These are phyloP conservation scores for Cinnamomum micranthum DNA, from an alignment of 164 flowering plant species.

Conservation along the genomic window DNA sequence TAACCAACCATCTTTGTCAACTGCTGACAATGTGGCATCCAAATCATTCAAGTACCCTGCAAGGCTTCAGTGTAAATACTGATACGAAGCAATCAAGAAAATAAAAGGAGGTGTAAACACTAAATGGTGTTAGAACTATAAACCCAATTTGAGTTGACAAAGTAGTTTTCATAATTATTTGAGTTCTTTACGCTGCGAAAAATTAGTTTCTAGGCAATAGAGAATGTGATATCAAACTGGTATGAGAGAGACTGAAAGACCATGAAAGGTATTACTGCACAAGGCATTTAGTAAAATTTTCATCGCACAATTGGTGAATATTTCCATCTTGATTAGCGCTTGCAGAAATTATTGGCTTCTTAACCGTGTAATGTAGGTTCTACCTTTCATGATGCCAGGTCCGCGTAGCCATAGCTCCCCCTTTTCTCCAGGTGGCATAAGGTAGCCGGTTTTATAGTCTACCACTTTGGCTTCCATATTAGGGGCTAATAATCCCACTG, in stretches of 20 bases:
- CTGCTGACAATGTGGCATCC: conserved; percentile 42
- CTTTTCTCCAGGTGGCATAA: conserved; percentile 51
- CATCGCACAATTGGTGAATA: no score
- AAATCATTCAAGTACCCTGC: conserved; percentile 66
- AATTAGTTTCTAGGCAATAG: no score
- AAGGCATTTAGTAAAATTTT: no score
- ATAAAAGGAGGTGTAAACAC: neutral
- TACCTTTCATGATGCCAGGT: conserved; percentile 81
- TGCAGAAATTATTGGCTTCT: no score
- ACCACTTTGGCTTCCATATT: conserved; percentile 75
- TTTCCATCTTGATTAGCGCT: no score
- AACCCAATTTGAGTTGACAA: no score
- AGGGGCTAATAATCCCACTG: conserved; percentile 76
- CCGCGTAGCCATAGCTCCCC: conserved; percentile 80
- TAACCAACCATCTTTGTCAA: conserved; percentile 73
- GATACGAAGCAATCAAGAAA: neutral
- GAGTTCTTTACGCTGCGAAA: no score
- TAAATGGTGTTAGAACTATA: neutral
- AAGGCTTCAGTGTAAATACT: conserved; percentile 8
- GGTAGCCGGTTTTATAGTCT: conserved; percentile 40
- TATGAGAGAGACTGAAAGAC: no score
- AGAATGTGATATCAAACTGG: no score
- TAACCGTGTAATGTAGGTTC: neutral
- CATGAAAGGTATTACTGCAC: no score
- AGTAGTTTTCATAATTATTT: no score